Evolutionary conservation across 768 basidiomycete species (phyloP).

Genomic region (Pulveroboletus sp.): DNA sequence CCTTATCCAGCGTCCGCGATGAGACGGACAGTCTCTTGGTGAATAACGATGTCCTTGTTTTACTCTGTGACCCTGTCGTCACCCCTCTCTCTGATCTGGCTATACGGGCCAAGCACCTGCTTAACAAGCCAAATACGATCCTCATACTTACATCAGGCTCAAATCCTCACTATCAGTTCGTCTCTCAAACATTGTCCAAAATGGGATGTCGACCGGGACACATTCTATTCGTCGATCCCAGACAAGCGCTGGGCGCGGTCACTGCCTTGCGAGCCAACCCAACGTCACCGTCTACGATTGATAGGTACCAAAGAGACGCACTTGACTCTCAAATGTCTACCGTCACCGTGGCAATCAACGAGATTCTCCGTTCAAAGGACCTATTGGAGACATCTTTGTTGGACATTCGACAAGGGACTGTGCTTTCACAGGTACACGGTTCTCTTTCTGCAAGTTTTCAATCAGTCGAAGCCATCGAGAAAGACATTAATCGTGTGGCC

Average conservation of each 20-base stretch:
- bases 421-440: conserved; percentile 36
- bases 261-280: conserved; percentile 42
- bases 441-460: conserved; percentile 36
- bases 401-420: conserved; percentile 34
- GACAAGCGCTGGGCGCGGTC: conserved; percentile 53
- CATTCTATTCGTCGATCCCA: conserved; percentile 52
- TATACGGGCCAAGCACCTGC: conserved; percentile 21
- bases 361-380: conserved; percentile 8
- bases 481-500: conserved; percentile 34
- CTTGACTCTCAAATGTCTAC: conserved; percentile 53
- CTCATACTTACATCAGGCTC: conserved; percentile 38
- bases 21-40: conserved; percentile 19
- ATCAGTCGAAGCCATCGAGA: conserved; percentile 27
- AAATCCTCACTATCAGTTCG: conserved; percentile 11
- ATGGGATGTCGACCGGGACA: conserved; percentile 25
- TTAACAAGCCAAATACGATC: conserved; percentile 39
- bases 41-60: conserved; percentile 57
- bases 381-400: conserved; percentile 8
- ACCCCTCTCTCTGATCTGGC: conserved; percentile 41
- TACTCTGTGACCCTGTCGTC: conserved; percentile 58
- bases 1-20: conserved; percentile 13
- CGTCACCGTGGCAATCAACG: conserved; percentile 38
- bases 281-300: conserved; percentile 46
- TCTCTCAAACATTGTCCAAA: conserved; percentile 20
- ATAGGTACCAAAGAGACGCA: conserved; percentile 61